Percentiles rank a stretch among this genome's conserved stretches.
phyloP scores from a whole-genome alignment of 129 eudicot genomes.

The Glebionis coronaria region DNA sequence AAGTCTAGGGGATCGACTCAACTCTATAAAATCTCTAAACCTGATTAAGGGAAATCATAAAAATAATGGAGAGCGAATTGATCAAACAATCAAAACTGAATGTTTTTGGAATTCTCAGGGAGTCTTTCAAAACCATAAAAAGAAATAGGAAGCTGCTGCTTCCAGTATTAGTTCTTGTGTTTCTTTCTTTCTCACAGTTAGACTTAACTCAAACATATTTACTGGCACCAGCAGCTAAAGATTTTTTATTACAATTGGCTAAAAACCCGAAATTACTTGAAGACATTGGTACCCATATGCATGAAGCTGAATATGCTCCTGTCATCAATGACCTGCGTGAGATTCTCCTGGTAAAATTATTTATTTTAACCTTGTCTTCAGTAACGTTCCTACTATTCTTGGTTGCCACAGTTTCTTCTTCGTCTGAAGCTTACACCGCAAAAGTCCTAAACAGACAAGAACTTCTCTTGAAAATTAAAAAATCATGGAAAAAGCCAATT shows the following conservation, averaged over 20 bases:
- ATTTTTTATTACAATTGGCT: constrained; percentile 4
- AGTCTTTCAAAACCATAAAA: constrained; percentile 27
- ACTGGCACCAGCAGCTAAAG: constrained; percentile 15
- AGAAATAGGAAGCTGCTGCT: constrained; percentile 6
- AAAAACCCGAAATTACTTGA: constrained; percentile 18
- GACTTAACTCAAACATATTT: constrained; percentile 6
- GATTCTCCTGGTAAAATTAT: background rate
- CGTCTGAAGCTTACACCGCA: constrained; percentile 30
- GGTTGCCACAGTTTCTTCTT: constrained; percentile 27
- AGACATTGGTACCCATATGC: background rate
- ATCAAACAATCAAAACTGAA: constrained; percentile 10
- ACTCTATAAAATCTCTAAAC: constrained; percentile 15
- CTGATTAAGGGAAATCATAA: constrained; percentile 2
- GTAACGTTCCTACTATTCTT: constrained; percentile 23
- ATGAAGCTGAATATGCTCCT: background rate
- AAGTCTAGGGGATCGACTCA: constrained; percentile 7
- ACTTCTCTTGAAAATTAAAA: constrained; percentile 16
- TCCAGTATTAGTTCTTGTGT: constrained; percentile 28
- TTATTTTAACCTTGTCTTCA: constrained; percentile 4
- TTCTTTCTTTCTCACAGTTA: constrained; percentile 22
- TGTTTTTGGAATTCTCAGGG: constrained; percentile 23
- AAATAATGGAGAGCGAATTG: constrained; percentile 10
- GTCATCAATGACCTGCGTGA: constrained; percentile 13
- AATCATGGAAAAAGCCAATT: constrained; percentile 19
- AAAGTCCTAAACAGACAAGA: constrained; percentile 23